Percentiles rank a stretch among this genome's conserved stretches.
Evolutionary conservation across 169 alveolate species (phyloP).

Genomic region (Plasmodium falciparum): DNA sequence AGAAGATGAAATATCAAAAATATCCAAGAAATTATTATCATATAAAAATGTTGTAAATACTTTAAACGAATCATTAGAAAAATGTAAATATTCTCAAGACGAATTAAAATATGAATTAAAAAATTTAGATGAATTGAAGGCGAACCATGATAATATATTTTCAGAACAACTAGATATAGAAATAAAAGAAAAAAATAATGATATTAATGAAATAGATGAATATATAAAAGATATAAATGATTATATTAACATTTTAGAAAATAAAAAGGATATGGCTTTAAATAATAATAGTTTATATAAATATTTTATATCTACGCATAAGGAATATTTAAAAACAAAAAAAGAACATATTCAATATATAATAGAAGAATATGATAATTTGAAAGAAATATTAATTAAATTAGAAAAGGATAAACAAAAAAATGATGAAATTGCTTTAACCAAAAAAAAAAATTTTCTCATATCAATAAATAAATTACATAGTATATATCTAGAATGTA

Average conservation of each 20-base stretch:
- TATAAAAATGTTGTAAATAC: slow-evolving; percentile 31
- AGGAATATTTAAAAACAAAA: slow-evolving; percentile 16
- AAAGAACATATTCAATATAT: slow-evolving; percentile 18
- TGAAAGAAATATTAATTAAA: slow-evolving; percentile 37
- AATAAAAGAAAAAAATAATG: slow-evolving; percentile 66
- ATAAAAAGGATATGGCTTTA: slow-evolving; percentile 6
- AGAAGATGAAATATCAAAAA: slow-evolving; percentile 16
- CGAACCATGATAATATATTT: slow-evolving; percentile 60
- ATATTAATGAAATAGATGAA: slow-evolving; percentile 18
- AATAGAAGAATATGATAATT: slow-evolving; percentile 33
- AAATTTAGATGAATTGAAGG: slow-evolving; percentile 41
- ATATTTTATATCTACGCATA: slow-evolving; percentile 40
- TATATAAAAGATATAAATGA: slow-evolving; percentile 17
- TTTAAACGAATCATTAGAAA: slow-evolving; percentile 44
- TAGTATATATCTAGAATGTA: slow-evolving; percentile 26
- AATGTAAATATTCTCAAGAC: slow-evolving; percentile 48
- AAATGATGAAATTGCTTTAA: slow-evolving; percentile 53
- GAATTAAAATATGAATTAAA: slow-evolving; percentile 41
- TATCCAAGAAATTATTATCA: slow-evolving; percentile 30
- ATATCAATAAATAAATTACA: slow-evolving; percentile 44
- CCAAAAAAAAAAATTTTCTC: slow-evolving; percentile 39
- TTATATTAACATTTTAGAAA: slow-evolving; percentile 24
- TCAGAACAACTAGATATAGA: slow-evolving; percentile 55
- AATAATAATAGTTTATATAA: neutral
- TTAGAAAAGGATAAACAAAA: slow-evolving; percentile 46